Percentiles rank a stretch among this genome's conserved stretches.
Conservation (phyloP, 352 stramenopile genomes). For the Phytophthora pluvialis region DNA sequence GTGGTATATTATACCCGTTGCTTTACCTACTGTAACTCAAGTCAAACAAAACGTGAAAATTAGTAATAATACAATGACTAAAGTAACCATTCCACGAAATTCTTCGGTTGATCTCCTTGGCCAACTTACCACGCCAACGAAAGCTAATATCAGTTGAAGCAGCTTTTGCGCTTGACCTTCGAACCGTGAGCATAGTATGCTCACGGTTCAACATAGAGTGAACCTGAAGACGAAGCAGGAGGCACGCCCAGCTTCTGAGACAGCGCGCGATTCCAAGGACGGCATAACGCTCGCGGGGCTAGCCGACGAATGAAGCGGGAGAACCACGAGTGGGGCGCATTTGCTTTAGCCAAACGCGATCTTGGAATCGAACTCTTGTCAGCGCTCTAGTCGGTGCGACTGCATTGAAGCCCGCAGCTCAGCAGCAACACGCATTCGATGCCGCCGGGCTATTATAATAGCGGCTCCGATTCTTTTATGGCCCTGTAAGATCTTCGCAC, state of each 20-base stretch:
- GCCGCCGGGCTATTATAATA: too few species aligned
- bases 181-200: background rate
- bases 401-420: background rate
- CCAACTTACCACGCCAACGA: too few species aligned
- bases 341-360: background rate
- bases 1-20: too few species aligned
- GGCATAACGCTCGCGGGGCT: background rate
- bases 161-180: background rate
- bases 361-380: background rate
- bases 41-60: too few species aligned
- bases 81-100: too few species aligned
- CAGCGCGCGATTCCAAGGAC: background rate
- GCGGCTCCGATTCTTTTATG: slow-evolving; percentile 17
- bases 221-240: slow-evolving; percentile 2
- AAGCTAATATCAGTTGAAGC: background rate
- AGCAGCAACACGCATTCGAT: background rate
- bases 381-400: background rate
- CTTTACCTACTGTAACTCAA: too few species aligned
- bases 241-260: slow-evolving; percentile 5
- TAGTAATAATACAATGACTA: too few species aligned
- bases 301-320: background rate
- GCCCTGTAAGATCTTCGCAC: slow-evolving; percentile 15
- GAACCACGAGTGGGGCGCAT: background rate
- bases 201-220: slow-evolving; percentile 1
- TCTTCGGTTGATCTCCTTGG: too few species aligned